Evolutionary conservation across 306 rosid genomes (phyloP).

Genomic region (Begonia masoniana): DNA sequence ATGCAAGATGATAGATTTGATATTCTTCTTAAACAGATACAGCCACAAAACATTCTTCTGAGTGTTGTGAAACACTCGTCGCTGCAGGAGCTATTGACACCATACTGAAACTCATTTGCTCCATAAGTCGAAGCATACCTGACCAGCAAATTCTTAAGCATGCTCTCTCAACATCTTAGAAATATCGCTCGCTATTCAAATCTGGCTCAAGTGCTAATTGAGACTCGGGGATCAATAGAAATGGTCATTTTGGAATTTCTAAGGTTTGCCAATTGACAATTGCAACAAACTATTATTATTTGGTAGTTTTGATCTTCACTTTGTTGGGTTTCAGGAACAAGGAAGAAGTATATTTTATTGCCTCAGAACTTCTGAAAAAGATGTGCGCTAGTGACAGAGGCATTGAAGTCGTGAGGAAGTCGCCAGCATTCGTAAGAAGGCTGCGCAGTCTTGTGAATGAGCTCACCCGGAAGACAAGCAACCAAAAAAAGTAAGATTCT

Average conservation of each 20-base stretch:
- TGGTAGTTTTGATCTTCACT: not conserved
- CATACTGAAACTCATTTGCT: constrained; percentile 53
- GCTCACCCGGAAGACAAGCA: constrained; percentile 34
- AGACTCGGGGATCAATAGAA: constrained; percentile 35
- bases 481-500: constrained; percentile 50
- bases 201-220: constrained; percentile 49
- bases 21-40: constrained; percentile 23
- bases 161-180: constrained; percentile 65
- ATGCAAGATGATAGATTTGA: too few species aligned
- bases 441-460: constrained; percentile 61
- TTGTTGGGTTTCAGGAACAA: constrained; percentile 50
- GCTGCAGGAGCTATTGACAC: constrained; percentile 66
- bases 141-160: constrained; percentile 71
- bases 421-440: constrained; percentile 53
- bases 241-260: constrained; percentile 46
- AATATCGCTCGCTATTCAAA: constrained; percentile 75
- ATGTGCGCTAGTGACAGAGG: constrained; percentile 48
- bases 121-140: constrained; percentile 83
- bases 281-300: not conserved
- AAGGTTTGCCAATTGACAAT: constrained; percentile 29
- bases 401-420: constrained; percentile 35
- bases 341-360: constrained; percentile 67
- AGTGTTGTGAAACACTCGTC: constrained; percentile 85
- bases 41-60: constrained; percentile 78
- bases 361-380: constrained; percentile 62